Percentiles rank a stretch among this genome's conserved stretches.
These are phyloP conservation scores for Phytophthora quininea DNA, from an alignment of 352 stramenopile genomes.

Conservation along the genomic window DNA sequence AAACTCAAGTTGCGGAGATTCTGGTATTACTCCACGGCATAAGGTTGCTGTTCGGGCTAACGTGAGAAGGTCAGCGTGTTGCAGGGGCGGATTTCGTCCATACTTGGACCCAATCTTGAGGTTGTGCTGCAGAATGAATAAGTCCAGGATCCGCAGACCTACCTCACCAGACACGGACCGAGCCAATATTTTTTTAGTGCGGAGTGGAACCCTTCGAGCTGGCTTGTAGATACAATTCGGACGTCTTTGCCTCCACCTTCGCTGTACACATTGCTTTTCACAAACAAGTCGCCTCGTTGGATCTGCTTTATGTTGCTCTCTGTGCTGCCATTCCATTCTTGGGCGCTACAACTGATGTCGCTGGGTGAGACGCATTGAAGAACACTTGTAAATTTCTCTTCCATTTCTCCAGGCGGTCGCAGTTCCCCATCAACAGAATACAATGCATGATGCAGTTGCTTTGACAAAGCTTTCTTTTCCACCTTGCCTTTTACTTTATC, in stretches of 20 bases:
- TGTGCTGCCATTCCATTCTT: not conserved
- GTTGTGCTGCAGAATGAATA: constrained; percentile 11
- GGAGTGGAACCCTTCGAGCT: constrained; percentile 8
- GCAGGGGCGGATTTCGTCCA: constrained; percentile 1
- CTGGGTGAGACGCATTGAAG: not conserved
- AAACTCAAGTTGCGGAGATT: constrained; percentile 3
- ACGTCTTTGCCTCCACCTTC: not conserved
- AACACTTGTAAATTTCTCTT: not conserved
- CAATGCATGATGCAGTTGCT: not conserved
- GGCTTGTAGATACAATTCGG: constrained; percentile 6
- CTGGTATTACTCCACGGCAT: not conserved
- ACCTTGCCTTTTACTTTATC: constrained; percentile 16
- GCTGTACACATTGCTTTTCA: constrained; percentile 2
- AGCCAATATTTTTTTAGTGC: constrained; percentile 1
- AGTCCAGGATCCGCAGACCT: not conserved
- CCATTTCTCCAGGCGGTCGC: not conserved
- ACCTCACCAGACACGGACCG: not conserved
- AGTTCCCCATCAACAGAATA: constrained; percentile 6
- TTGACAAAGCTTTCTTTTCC: not conserved
- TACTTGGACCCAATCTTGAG: constrained; percentile 1
- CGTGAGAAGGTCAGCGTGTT: not conserved
- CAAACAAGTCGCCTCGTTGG: constrained; percentile 2
- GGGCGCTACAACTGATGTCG: constrained; percentile 3
- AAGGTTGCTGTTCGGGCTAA: not conserved
- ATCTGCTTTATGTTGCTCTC: constrained; percentile 10